Evolutionary conservation across 2,329 filamentous ascomycete species (phyloP).

Genomic region (Botrytis tulipae): DNA sequence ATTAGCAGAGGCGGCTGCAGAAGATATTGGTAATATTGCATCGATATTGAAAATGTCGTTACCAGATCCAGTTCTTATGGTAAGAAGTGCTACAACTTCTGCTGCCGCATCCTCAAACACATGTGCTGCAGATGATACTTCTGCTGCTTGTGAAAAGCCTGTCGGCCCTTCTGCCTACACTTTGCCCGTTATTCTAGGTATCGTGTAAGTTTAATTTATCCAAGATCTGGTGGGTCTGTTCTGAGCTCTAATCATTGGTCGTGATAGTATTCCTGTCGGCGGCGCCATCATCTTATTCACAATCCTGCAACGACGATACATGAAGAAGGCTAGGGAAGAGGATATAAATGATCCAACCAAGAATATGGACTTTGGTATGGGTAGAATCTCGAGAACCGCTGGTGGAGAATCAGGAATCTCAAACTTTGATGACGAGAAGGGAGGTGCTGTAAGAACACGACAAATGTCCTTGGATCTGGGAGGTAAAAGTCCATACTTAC

Average conservation of each 20-base stretch:
- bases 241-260: slow-evolving; percentile 17
- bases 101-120: slow-evolving; percentile 32
- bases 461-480: slow-evolving; percentile 64
- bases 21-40: slow-evolving; percentile 30
- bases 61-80: slow-evolving; percentile 31
- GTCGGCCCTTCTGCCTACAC: slow-evolving; percentile 54
- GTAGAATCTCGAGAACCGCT: slow-evolving; percentile 43
- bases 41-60: slow-evolving; percentile 30
- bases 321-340: slow-evolving; percentile 69
- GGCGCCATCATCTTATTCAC: slow-evolving; percentile 65
- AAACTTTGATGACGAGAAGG: slow-evolving; percentile 32
- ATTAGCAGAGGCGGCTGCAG: slow-evolving; percentile 18
- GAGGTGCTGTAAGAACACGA: slow-evolving; percentile 44
- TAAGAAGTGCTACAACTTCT: slow-evolving; percentile 29
- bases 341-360: slow-evolving; percentile 85
- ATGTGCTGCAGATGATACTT: slow-evolving; percentile 39
- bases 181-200: slow-evolving; percentile 65
- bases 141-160: slow-evolving; percentile 57
- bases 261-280: slow-evolving; percentile 69
- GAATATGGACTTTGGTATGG: slow-evolving; percentile 89
- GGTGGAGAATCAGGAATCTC: neutral
- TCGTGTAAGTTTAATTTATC: slow-evolving; percentile 57
- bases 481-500: slow-evolving; percentile 85
- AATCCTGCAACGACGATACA: slow-evolving; percentile 75
- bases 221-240: neutral